Evolutionary conservation across 148 eudicot genomes (phyloP), one percentile per base, ranked within the genome.

Genomic region (Rhododendron mucronatum): DNA sequence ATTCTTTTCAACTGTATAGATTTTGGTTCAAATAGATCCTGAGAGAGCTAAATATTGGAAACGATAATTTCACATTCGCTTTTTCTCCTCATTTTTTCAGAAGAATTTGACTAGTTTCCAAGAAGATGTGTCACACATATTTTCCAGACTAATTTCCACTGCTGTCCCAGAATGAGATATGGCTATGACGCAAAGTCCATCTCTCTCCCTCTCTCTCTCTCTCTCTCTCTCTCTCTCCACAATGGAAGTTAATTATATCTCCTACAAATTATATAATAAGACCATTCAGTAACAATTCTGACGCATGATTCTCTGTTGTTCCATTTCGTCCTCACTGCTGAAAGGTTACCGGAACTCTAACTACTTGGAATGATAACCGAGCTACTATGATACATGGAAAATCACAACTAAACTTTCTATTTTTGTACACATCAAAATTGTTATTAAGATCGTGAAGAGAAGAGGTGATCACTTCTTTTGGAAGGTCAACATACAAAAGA

Each of bases 401-500:
- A 45, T 7, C 23, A 39, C 37, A 76, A 55, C 73, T 84, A 39
- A 39, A 5, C 33, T 44, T 44, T 61, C 50, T n/a, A 12, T 44
- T 61, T 83, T 30, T 84, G 20, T 50, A 67, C 53, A 87, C 30
- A 78, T 30, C 20, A 47, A 9, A 47, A 44, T 26, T 18, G 69
- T 28, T 13, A 13, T 2, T 7, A 82, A 65, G 76, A 71, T 13
- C 3, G 11, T 51, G 14, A 26, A 21, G 37, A 48, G 1, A 39
- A 28, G 86, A 6, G 28, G 10, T 30, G 33, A 83, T 91, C 87
- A 93, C 87, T 92, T 94, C 91, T 92, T 95, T 84, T 91, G 94
- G 86, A 92, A 89, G 69, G 88, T 90, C 59, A 92, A 75, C 92
- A 96, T 85, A 76, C 93, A 91, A 82, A 90, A 28, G 85, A 89